Conservation (phyloP, 2,329 filamentous ascomycete genomes). For the Sporothrix sp. region DNA sequence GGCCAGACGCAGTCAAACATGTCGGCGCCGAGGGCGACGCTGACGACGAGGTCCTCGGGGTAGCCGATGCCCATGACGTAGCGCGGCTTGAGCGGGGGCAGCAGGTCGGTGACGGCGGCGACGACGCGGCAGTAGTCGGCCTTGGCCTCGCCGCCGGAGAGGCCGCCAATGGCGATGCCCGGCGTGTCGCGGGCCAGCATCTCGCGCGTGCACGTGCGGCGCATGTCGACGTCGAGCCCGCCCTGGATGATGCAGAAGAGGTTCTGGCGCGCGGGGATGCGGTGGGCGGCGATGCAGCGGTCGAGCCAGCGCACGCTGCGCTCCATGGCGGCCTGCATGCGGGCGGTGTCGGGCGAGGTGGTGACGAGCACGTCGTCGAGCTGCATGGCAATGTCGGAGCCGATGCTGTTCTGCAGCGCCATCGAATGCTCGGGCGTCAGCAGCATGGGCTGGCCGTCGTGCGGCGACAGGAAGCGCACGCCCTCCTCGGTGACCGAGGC, state of each 20-base stretch:
- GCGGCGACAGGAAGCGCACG: constrained; percentile 89
- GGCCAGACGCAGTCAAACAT: constrained; percentile 99
- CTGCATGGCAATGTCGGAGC: constrained; percentile 99
- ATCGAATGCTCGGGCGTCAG: constrained; percentile 97
- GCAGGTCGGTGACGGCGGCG: constrained; percentile 68
- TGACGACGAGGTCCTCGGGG: constrained; percentile 90
- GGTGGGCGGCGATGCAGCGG: constrained; percentile 83
- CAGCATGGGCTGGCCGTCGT: constrained; percentile 92
- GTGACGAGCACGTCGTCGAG: constrained; percentile 96
- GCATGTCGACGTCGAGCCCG: constrained; percentile 78
- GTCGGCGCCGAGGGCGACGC: constrained; percentile 85
- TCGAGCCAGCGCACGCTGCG: constrained; percentile 93
- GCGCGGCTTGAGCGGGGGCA: constrained; percentile 87
- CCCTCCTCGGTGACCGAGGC: constrained; percentile 93
- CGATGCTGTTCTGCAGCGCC: constrained; percentile 89
- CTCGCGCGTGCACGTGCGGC: constrained; percentile 68
- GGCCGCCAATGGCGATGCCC: constrained; percentile 89
- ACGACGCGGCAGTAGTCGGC: constrained; percentile 86
- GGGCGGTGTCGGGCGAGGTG: constrained; percentile 76
- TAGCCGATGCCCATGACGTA: constrained; percentile 99
- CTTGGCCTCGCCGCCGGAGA: constrained; percentile 93
- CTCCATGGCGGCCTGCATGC: constrained; percentile 92
- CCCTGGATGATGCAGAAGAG: constrained; percentile 99
- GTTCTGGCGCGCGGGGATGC: constrained; percentile 74
- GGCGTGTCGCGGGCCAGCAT: constrained; percentile 91